Percentiles rank a stretch among this genome's conserved stretches.
phyloP scores from a whole-genome alignment of 1,284 basidiomycete genomes.

The Cutaneotrichosporon sp. region DNA sequence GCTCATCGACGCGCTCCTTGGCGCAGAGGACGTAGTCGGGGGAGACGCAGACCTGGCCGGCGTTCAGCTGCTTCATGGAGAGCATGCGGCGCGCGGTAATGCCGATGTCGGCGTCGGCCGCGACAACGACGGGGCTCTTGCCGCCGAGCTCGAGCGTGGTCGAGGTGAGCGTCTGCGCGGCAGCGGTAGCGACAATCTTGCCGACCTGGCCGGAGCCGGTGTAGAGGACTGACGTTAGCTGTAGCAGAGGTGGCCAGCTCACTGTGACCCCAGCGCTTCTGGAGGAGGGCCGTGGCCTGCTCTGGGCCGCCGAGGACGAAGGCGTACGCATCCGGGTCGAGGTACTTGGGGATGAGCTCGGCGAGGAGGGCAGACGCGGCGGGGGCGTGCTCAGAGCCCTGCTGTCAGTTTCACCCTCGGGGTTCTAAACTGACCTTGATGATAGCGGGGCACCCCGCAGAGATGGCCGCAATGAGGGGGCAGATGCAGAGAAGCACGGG shows the following conservation, averaged over 20 bases:
- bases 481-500: slow-evolving; percentile 59
- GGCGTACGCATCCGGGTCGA: slow-evolving; percentile 70
- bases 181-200: slow-evolving; percentile 75
- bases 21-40: slow-evolving; percentile 75
- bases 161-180: slow-evolving; percentile 82
- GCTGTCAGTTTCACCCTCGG: slow-evolving; percentile 13
- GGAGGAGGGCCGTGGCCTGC: slow-evolving; percentile 74
- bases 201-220: slow-evolving; percentile 71
- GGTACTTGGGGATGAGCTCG: slow-evolving; percentile 74
- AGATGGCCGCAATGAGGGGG: slow-evolving; percentile 71
- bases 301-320: slow-evolving; percentile 76
- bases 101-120: slow-evolving; percentile 60
- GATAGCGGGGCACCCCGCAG: slow-evolving; percentile 73
- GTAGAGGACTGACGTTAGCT: slow-evolving; percentile 61
- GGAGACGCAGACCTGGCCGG: slow-evolving; percentile 65
- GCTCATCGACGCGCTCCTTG: slow-evolving; percentile 63
- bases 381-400: slow-evolving; percentile 74
- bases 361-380: slow-evolving; percentile 67
- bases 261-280: slow-evolving; percentile 86
- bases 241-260: slow-evolving; percentile 38
- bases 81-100: slow-evolving; percentile 58
- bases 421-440: slow-evolving; percentile 60
- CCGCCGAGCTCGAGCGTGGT: slow-evolving; percentile 75
- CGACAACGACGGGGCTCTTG: slow-evolving; percentile 81
- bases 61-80: slow-evolving; percentile 77